Evolutionary conservation across 176 grass and related monocot genomes (phyloP), one percentile per base, ranked within the genome.

Genomic region (Carex myosuroides): DNA sequence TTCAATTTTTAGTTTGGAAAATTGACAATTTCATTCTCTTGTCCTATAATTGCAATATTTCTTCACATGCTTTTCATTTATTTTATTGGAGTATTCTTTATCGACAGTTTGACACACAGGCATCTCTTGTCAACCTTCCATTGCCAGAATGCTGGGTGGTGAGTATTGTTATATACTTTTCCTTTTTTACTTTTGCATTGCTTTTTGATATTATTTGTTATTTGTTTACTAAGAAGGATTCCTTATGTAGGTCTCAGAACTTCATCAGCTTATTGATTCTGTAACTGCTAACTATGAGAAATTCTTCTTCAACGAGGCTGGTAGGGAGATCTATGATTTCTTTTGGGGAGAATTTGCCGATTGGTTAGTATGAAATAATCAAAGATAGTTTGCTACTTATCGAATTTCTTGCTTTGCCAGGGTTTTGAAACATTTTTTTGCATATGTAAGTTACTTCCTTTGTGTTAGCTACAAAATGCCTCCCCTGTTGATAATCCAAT

Each of bases 61-160:
- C 4, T 53, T 52, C 10, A 53, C 16, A 83, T 83, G 8, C 5
- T 84, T 87, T 85, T 65, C 57, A 83, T 39, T 20, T n/a, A 68
- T 77, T 83, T n/a, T 59, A 53, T 74, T 78, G 11, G 46, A 58
- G 44, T 81, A 29, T 58, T 62, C 68, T 73, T 90, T 44, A 29
- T 59, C 13, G 74, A 56, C 83, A 98, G 96, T 91, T 98, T 78
- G 85, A 98, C 59, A 86, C 92, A 16, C 89, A 95, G 84, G 86
- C 37, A 61, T 86, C 93, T 79, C 87, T 98, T 89, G 68, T 78
- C 88, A 70, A 92, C 87, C 66, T 95, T 72, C 88, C 93, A 44
- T 89, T 98, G 84, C 86, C 96, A 57, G 93, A 98, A 93, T 88
- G 89, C 80, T 98, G 96, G 96, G 96, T 95, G 96, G 96, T 98